Evolutionary conservation across 768 basidiomycete genomes (phyloP), one percentile per base, ranked within the genome.

Genomic region (Hypholoma fasciculare): DNA sequence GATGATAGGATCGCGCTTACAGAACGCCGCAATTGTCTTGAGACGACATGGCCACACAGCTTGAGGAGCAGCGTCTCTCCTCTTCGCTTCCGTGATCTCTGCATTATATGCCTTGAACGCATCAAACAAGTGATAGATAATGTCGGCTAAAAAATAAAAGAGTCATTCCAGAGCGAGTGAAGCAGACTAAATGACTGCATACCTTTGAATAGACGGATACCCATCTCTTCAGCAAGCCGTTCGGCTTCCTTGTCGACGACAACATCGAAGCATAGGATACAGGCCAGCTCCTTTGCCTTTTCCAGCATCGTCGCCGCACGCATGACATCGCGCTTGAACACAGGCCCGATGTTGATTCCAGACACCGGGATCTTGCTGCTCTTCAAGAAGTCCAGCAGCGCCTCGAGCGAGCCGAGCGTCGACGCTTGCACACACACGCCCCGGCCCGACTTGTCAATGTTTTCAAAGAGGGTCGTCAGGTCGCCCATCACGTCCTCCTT

Each of bases 371-470:
- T 98, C 77, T 98, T 96, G 83, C 91, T 94, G 54, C 78, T 76
- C 74, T 92, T 91, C 69, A 99, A 79, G 87, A 98, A 98, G 64
- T 98, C 96, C 49, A 99, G 81, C 55, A 99, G 78, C 1, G 97
- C 97, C 72, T 99, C 97, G 39, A 99, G 82, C 12, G 97, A 97
- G 58, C 97, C 97, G 40, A 99, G 84, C 4, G 97, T 99, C 52
- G 92, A 95, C 4, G 97, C 94, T 71, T 98, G 97, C 11, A 99
- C 97, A 66, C 92, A 97, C 58, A 99, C 96, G 62, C 97, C 97
- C 30, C 88, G 87, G n/a, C 95, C 96, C 4, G 90, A 90, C 73
- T 94, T 96, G 77, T 96, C 94, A 68, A 98, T 90, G 64, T 87
- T 95, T 65, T 91, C 89, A 56, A 94, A 78, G 44, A 99, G 77